phyloP scores from a whole-genome alignment of 345 rosid species.

The Melaleuca quinquenervia region DNA sequence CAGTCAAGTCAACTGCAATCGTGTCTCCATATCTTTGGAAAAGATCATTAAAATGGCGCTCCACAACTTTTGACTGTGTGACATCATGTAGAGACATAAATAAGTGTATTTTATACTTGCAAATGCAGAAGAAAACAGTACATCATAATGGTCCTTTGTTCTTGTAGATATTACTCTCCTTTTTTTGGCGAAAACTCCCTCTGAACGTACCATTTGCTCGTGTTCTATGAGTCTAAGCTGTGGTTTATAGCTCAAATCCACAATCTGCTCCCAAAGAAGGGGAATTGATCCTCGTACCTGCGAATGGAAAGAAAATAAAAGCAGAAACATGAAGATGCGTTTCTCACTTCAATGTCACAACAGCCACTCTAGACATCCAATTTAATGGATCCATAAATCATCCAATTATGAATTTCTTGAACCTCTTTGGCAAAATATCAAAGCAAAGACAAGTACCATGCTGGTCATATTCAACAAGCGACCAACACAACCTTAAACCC shows the following conservation, averaged over 20 bases:
- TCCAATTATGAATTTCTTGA: neutral
- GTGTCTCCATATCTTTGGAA: slow-evolving; percentile 78
- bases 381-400: neutral
- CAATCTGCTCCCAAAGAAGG: slow-evolving; percentile 98
- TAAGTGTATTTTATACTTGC: neutral
- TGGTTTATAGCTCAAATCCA: slow-evolving; percentile 95
- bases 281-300: slow-evolving; percentile 98
- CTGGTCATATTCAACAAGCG: neutral
- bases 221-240: slow-evolving; percentile 50
- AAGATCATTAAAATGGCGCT: slow-evolving; percentile 86
- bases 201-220: slow-evolving; percentile 49
- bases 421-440: neutral
- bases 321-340: neutral
- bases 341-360: neutral
- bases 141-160: neutral
- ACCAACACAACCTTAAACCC: neutral
- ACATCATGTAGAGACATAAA: neutral
- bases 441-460: neutral
- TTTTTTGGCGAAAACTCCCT: neutral
- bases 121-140: neutral
- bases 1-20: slow-evolving; percentile 65
- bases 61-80: slow-evolving; percentile 62
- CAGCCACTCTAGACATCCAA: neutral
- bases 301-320: neutral
- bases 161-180: neutral